Evolutionary conservation across 768 basidiomycete species (phyloP).

Genomic region (Dentipellis fragilis): DNA sequence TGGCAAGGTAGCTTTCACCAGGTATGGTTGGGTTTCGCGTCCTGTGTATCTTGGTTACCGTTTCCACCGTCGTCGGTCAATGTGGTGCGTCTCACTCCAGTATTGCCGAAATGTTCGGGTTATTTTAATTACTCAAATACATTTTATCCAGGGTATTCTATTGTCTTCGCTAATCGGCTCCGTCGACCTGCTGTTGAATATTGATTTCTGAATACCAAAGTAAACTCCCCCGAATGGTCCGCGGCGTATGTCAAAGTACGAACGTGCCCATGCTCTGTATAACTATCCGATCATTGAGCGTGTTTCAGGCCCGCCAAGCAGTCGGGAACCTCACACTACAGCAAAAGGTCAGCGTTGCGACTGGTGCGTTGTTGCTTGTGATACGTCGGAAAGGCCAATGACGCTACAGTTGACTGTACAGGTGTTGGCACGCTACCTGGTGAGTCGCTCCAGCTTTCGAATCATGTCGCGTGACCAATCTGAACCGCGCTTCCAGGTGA

Average conservation of each 20-base stretch:
- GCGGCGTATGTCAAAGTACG: slow-evolving; percentile 43
- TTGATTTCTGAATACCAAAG: not conserved
- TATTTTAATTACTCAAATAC: no score
- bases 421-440: not conserved
- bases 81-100: no score
- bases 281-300: not conserved
- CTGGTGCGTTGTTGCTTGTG: slow-evolving; percentile 9
- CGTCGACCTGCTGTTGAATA: not conserved
- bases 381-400: slow-evolving; percentile 5
- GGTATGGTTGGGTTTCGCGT: no score
- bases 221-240: slow-evolving; percentile 37
- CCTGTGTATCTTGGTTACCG: no score
- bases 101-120: no score
- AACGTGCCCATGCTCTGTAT: not conserved
- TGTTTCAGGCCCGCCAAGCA: slow-evolving; percentile 5
- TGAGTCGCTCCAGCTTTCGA: not conserved
- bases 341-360: slow-evolving; percentile 19
- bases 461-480: no score
- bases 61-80: no score
- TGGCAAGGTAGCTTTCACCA: no score
- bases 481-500: slow-evolving; percentile 1
- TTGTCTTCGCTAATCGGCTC: no score
- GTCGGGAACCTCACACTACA: slow-evolving; percentile 11
- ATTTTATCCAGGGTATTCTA: no score
- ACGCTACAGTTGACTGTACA: not conserved